These are phyloP conservation scores for Arachnomyces sp. DNA, from an alignment of 2,329 filamentous ascomycete genomes.

Conservation along the genomic window DNA sequence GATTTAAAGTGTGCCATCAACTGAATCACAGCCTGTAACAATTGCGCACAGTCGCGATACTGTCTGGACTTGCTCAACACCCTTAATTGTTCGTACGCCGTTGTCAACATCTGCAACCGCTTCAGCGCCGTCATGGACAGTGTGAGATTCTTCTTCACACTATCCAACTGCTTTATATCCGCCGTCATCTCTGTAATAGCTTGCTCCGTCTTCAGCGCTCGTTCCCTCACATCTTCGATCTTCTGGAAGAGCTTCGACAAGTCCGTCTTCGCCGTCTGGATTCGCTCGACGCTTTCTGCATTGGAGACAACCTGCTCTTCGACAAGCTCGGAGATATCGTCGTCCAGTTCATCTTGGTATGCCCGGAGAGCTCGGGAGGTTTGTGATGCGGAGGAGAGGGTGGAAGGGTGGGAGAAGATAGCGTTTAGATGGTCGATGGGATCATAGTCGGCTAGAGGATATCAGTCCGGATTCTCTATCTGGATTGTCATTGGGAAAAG, in stretches of 20 bases:
- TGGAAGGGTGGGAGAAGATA: constrained; percentile 83
- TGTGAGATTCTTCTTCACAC: constrained; percentile 92
- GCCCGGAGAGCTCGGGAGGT: constrained; percentile 66
- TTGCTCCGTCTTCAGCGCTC: constrained; percentile 86
- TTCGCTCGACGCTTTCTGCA: constrained; percentile 79
- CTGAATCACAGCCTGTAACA: constrained; percentile 91
- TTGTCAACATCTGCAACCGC: constrained; percentile 95
- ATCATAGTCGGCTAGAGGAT: constrained; percentile 68
- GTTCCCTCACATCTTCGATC: constrained; percentile 84
- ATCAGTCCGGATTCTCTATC: constrained; percentile 2
- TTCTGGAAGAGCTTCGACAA: constrained; percentile 84
- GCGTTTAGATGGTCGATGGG: constrained; percentile 88
- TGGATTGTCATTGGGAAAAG: constrained; percentile 3
- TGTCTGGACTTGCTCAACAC: constrained; percentile 77
- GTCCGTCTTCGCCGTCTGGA: constrained; percentile 84
- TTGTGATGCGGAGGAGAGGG: constrained; percentile 66
- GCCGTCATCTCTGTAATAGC: constrained; percentile 98
- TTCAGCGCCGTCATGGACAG: constrained; percentile 97
- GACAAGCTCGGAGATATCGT: constrained; percentile 65
- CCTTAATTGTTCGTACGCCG: constrained; percentile 92
- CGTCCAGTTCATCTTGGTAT: constrained; percentile 75
- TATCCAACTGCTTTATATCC: constrained; percentile 94
- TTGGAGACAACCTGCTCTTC: constrained; percentile 74
- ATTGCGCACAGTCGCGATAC: constrained; percentile 87
- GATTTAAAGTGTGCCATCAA: constrained; percentile 98